These are phyloP conservation scores for Hypoxylon subgilvum DNA, from an alignment of 495 filamentous ascomycete genomes.

Conservation along the genomic window DNA sequence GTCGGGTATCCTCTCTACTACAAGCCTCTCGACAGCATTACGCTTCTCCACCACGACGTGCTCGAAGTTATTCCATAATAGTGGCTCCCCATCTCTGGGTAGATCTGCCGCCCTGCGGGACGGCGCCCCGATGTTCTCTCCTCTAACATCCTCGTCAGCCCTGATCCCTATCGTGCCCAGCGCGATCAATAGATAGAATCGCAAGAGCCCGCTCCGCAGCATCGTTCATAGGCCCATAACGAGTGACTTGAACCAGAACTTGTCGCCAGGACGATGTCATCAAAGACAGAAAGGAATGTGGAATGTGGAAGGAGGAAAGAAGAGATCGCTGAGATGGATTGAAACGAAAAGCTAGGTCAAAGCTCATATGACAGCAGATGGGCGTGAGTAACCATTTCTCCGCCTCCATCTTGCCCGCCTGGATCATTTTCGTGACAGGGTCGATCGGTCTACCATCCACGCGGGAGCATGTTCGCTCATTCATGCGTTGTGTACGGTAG, in stretches of 20 bases:
- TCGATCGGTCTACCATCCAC: conserved; percentile 6
- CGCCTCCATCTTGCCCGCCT: conserved; percentile 13
- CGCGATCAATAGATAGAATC: conserved; percentile 36
- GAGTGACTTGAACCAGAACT: conserved; percentile 14
- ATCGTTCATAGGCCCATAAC: conserved; percentile 40
- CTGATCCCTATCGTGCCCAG: conserved; percentile 39
- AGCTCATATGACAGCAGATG: conserved; percentile 30
- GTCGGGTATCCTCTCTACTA: conserved; percentile 23
- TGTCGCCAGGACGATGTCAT: conserved; percentile 28
- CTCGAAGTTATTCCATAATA: conserved; percentile 14
- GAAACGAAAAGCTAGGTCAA: conserved; percentile 30
- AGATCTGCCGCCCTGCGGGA: conserved; percentile 2
- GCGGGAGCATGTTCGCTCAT: conserved; percentile 26
- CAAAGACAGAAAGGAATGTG: conserved; percentile 27
- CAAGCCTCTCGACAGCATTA: conserved; percentile 1
- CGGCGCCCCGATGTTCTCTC: background rate
- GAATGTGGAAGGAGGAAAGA: conserved; percentile 19
- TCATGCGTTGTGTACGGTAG: conserved; percentile 12
- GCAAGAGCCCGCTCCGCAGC: conserved; percentile 39
- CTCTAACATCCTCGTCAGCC: conserved; percentile 26
- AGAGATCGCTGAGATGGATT: conserved; percentile 5
- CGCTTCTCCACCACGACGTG: conserved; percentile 14
- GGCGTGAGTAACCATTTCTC: conserved; percentile 3
- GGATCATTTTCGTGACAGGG: background rate
- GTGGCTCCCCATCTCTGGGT: background rate